phyloP scores from a whole-genome alignment of 2,329 filamentous ascomycete species.

The Coniochaeta ligniaria region DNA sequence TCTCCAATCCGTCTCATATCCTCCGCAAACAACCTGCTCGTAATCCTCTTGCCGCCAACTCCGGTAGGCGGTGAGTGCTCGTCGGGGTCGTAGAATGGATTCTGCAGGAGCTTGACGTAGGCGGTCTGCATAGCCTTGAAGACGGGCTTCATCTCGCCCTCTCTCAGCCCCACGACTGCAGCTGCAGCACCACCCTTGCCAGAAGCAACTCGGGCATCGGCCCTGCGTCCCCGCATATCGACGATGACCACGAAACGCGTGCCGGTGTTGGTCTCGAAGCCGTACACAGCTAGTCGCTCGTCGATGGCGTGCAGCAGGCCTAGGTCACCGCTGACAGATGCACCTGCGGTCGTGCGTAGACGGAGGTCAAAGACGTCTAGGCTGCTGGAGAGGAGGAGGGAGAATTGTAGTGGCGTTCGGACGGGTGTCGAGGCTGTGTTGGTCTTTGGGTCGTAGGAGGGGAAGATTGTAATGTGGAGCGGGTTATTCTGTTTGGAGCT shows the following conservation, averaged over 20 bases:
- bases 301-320: slow-evolving; percentile 90
- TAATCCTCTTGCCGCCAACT: slow-evolving; percentile 61
- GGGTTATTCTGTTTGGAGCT: slow-evolving; percentile 71
- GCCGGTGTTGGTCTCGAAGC: slow-evolving; percentile 93
- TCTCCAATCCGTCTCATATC: slow-evolving; percentile 85
- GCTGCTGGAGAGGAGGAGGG: slow-evolving; percentile 81
- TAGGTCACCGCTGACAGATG: slow-evolving; percentile 66
- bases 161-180: slow-evolving; percentile 56
- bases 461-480: slow-evolving; percentile 86
- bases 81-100: slow-evolving; percentile 91
- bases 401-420: slow-evolving; percentile 78
- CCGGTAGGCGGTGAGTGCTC: slow-evolving; percentile 60
- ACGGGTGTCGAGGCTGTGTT: slow-evolving; percentile 42
- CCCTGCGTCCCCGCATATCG: slow-evolving; percentile 72
- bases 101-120: slow-evolving; percentile 81
- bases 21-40: slow-evolving; percentile 69
- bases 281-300: slow-evolving; percentile 88
- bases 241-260: slow-evolving; percentile 86
- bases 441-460: slow-evolving; percentile 56
- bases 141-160: slow-evolving; percentile 83
- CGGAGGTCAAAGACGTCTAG: slow-evolving; percentile 92
- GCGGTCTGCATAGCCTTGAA: slow-evolving; percentile 91
- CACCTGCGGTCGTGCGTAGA: slow-evolving; percentile 41
- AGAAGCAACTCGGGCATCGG: slow-evolving; percentile 17
- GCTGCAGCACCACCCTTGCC: slow-evolving; percentile 11